phyloP scores from a whole-genome alignment of 2,329 filamentous ascomycete genomes.

The Microsporum ferrugineum region DNA sequence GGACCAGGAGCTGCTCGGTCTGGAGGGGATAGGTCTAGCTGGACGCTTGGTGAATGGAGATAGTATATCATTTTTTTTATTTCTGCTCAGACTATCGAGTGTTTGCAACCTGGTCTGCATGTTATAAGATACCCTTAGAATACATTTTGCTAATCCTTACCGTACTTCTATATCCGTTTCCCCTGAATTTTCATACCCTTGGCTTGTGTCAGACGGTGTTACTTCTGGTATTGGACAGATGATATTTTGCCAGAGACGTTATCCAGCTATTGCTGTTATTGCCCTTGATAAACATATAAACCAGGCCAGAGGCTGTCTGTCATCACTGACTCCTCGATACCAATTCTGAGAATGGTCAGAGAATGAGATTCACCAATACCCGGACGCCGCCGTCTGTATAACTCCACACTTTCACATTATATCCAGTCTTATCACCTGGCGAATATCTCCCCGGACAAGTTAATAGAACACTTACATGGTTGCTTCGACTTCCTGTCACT shows the following conservation, averaged over 20 bases:
- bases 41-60: constrained; percentile 39
- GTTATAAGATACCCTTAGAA: constrained; percentile 1
- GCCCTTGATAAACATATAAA: neutral
- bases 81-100: neutral
- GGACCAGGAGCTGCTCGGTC: constrained; percentile 20
- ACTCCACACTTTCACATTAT: neutral
- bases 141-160: neutral
- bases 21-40: constrained; percentile 37
- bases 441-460: neutral
- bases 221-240: neutral
- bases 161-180: neutral
- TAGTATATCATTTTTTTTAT: neutral
- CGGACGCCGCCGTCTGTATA: neutral
- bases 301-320: too few relatives aligned
- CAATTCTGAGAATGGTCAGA: too few relatives aligned
- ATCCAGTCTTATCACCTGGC: neutral
- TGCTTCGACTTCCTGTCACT: neutral
- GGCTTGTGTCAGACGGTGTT: neutral
- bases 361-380: too few relatives aligned
- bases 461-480: neutral
- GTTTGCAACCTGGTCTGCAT: neutral
- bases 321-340: too few relatives aligned
- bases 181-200: neutral
- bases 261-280: too few relatives aligned
- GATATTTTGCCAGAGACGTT: neutral